Evolutionary conservation across 2,329 filamentous ascomycete genomes (phyloP), one percentile per base, ranked within the genome.

Genomic region (Plenodomus tracheiphilus): DNA sequence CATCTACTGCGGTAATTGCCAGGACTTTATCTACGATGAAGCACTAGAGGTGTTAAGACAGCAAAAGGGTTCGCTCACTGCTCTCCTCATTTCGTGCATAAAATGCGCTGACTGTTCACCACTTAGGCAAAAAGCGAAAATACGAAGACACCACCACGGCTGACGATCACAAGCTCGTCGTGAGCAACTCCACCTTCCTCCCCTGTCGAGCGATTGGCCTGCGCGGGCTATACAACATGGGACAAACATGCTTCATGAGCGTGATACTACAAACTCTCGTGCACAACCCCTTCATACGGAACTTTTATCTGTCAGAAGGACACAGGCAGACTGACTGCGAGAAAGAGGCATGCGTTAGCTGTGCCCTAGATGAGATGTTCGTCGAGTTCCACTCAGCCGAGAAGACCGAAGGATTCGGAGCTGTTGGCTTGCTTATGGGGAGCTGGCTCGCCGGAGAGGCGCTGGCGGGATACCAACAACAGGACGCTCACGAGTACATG

Each of bases 221-320:
- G 34, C 85, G 94, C 30, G 93, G 93, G 25, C 87, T 99, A 52
- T 97, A 96, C 74, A 99, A 97, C 67, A 93, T 96, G 70, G 94
- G 93, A n/a, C 91, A 95, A 49, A 97, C 94, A 10, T 99, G 93
- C 77, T 99, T 97, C 74, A 93, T 97, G 81, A 96, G 94, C 62
- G 93, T 97, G 22, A 91, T 97, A 40, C 80, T 99, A 15, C 94
- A 97, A 72, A 91, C 88, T 47, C 85, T 99, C 61, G 83, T 97
- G 46, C 93, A 97, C 75, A 97, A 97, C 67, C 93, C 93, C 0
- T 81, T 97, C 38, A 82, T 99, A 22, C 86, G 90, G 51, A 92
- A 93, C 61, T 97, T 90, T 73, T 97, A 96, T 71, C 85, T 99
- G 5, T 87, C 88, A 35, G 92, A 96, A 69, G 91, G 92, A 0